Conservation (phyloP, 2,329 filamentous ascomycete genomes). For the Cordyceps tenuipes region DNA sequence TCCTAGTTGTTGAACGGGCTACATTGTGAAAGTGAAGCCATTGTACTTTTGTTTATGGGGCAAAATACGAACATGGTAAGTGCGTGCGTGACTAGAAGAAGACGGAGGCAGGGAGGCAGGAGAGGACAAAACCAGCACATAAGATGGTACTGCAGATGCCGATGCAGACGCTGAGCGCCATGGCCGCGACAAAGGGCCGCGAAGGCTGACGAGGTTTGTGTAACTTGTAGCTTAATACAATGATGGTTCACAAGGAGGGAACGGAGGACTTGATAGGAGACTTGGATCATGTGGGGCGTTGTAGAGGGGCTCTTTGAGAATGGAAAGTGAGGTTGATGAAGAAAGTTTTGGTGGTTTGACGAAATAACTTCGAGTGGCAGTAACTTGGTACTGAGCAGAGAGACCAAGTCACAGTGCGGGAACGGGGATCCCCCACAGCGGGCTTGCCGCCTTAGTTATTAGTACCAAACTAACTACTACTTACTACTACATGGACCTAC, state of each 20-base stretch:
- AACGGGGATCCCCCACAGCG: conserved; percentile 1
- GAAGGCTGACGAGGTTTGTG: neutral
- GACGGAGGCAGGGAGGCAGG: neutral
- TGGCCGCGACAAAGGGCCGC: neutral
- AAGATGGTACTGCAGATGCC: neutral
- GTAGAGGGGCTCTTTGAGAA: neutral
- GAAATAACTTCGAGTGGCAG: neutral
- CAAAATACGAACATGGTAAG: too few species aligned
- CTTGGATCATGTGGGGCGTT: neutral
- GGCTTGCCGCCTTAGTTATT: neutral
- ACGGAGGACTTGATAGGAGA: neutral
- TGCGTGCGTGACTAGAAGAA: too few species aligned
- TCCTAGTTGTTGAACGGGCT: too few species aligned
- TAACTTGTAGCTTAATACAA: neutral
- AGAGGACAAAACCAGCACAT: neutral
- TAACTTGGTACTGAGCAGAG: neutral
- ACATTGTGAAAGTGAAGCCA: too few species aligned
- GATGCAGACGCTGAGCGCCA: neutral
- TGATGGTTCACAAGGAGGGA: neutral
- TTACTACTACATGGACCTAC: neutral
- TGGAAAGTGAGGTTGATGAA: too few species aligned
- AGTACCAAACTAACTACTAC: too few species aligned
- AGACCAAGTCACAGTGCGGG: neutral
- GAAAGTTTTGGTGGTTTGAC: too few species aligned
- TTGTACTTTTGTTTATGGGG: too few species aligned